Percentiles rank a stretch among this genome's conserved stretches.
Evolutionary conservation across 129 eudicot genomes (phyloP).

Genomic region (Glebionis coronaria): DNA sequence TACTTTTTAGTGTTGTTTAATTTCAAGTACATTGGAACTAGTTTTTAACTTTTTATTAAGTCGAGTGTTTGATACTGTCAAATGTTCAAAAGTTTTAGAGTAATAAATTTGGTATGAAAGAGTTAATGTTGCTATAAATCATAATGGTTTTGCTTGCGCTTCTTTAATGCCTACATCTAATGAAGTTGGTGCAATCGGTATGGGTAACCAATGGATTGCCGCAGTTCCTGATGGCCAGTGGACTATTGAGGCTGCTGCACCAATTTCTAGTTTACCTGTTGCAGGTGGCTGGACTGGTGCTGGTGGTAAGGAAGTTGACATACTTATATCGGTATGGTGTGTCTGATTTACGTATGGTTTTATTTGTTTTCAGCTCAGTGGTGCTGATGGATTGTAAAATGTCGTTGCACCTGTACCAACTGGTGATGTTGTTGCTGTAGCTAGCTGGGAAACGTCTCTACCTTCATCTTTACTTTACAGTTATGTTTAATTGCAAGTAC

Average conservation of each 20-base stretch:
- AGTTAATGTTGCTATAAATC: too few relatives aligned
- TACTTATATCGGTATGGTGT: too few relatives aligned
- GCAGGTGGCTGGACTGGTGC: too few relatives aligned
- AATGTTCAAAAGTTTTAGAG: slow-evolving; percentile 27
- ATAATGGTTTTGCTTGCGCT: too few relatives aligned
- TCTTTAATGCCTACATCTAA: too few relatives aligned
- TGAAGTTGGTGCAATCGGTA: slow-evolving; percentile 32
- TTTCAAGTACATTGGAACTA: slow-evolving; percentile 17
- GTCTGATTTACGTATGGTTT: background rate
- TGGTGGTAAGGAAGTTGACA: too few relatives aligned
- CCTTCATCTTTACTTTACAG: slow-evolving; percentile 15
- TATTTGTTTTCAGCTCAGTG: slow-evolving; percentile 26
- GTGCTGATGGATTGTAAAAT: slow-evolving; percentile 32
- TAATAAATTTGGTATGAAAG: slow-evolving; percentile 27
- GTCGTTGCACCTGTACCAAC: slow-evolving; percentile 31
- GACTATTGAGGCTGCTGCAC: slow-evolving; percentile 24
- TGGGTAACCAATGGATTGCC: slow-evolving; percentile 55
- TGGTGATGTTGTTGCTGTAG: slow-evolving; percentile 24
- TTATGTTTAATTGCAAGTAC: slow-evolving; percentile 18
- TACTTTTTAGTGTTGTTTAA: slow-evolving; percentile 19
- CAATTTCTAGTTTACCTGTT: too few relatives aligned
- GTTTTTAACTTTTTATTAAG: slow-evolving; percentile 23
- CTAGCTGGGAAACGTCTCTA: slow-evolving; percentile 21
- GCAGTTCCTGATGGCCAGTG: slow-evolving; percentile 56
- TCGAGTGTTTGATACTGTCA: background rate